Conservation (phyloP, 805 yeast genomes). For the Kazachstania martiniae region DNA sequence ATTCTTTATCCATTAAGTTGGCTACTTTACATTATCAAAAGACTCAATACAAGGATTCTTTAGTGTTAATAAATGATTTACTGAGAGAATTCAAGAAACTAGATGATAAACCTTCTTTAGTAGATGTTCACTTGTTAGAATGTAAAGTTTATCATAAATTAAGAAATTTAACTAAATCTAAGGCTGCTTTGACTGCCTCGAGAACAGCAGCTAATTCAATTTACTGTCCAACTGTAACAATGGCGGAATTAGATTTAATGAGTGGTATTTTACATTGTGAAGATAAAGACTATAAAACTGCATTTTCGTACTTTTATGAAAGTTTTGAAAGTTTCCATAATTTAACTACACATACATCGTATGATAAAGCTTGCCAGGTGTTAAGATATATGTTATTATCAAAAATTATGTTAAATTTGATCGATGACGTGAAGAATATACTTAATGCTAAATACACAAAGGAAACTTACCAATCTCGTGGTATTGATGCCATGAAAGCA, state of each 20-base stretch:
- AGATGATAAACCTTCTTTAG: constrained; percentile 91
- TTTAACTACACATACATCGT: constrained; percentile 35
- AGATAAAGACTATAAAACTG: constrained; percentile 93
- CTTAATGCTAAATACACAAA: constrained; percentile 62
- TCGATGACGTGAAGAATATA: constrained; percentile 76
- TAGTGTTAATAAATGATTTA: constrained; percentile 59
- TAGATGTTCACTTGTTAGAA: constrained; percentile 90
- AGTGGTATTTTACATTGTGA: constrained; percentile 94
- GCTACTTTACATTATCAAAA: constrained; percentile 65
- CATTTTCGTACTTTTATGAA: constrained; percentile 90
- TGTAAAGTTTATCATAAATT: constrained; percentile 83
- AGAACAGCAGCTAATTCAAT: constrained; percentile 96
- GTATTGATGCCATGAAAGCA: constrained; percentile 92
- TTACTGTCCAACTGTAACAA: constrained; percentile 86
- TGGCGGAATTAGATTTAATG: constrained; percentile 91
- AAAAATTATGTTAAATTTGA: constrained; percentile 82
- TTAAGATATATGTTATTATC: constrained; percentile 87
- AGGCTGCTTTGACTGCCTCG: constrained; percentile 88
- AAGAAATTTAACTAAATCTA: constrained; percentile 81
- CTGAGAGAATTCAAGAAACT: constrained; percentile 81
- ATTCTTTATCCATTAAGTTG: constrained; percentile 74
- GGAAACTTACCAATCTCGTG: constrained; percentile 62
- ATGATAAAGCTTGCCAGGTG: constrained; percentile 61
- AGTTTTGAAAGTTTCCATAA: constrained; percentile 81
- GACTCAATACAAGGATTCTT: constrained; percentile 53